Evolutionary conservation across 2,329 filamentous ascomycete genomes (phyloP), one percentile per base, ranked within the genome.

Genomic region (Akanthomyces uredinophilus): DNA sequence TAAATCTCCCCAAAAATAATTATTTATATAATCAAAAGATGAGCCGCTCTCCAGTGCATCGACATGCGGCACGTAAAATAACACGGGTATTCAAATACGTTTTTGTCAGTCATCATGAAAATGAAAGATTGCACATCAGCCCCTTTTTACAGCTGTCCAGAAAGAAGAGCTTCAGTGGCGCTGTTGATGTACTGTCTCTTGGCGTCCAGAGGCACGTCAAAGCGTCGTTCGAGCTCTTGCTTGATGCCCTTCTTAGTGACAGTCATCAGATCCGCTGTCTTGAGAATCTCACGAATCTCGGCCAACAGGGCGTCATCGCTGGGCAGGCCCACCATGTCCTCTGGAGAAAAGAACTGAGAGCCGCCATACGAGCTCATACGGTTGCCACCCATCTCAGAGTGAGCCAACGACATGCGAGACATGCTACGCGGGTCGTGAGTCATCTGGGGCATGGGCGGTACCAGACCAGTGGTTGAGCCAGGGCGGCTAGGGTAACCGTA

Each of bases 181-280:
- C 88, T 92, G 75, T 92, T 93, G 73, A 99, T 98, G 76, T 97
- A 99, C 63, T 91, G 87, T 76, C 93, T 89, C 83, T 91, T 96
- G 60, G 87, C 81, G 73, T 98, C 93, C 63, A 99, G 83, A 63
- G 87, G 85, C 65, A 96, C 87, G 65, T 90, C 91, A 71, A 99
- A 99, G 65, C 93, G 85, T 70, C 87, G 86, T 82, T 99, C 95
- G 63, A 99, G 79, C 79, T 99, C 95, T 68, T 85, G 78, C 83
- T 98, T 98, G 77, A 99, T 90, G 69, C 90, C 92, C 86, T 99
- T 99, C 87, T 99, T 99, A 67, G 95, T 99, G 49, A 99, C 91
- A 5, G 86, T 93, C 95, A 99, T 99, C 71, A 99, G 79, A 77
- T 99, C 95, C 2, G 92, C 93, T 14, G 90, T 96, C 68, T 88